phyloP scores from a whole-genome alignment of 768 basidiomycete genomes.

The Rhizopogon roseolus region DNA sequence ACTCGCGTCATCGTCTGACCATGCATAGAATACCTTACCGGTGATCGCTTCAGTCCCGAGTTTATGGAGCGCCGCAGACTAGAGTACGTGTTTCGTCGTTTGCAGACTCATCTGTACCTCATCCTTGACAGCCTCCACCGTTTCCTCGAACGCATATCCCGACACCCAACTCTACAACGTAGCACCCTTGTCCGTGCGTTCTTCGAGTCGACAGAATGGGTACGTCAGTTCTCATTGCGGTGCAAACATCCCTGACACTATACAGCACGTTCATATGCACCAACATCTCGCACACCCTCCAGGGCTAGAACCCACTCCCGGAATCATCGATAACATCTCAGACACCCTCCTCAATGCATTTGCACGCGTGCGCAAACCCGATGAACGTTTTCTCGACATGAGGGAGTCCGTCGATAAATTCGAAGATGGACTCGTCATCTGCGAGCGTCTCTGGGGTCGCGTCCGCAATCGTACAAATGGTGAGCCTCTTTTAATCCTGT shows the following conservation, averaged over 20 bases:
- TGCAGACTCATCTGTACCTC: background rate
- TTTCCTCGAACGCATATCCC: constrained; percentile 85
- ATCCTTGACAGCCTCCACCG: constrained; percentile 67
- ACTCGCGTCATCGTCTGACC: constrained; percentile 1
- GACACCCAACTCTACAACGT: constrained; percentile 91
- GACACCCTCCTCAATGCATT: constrained; percentile 97
- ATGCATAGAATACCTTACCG: constrained; percentile 86
- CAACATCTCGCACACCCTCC: constrained; percentile 93
- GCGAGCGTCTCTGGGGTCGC: constrained; percentile 79
- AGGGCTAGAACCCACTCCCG: constrained; percentile 69
- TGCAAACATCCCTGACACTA: constrained; percentile 3
- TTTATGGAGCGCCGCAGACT: constrained; percentile 91
- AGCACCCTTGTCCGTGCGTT: constrained; percentile 90
- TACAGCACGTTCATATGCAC: constrained; percentile 93
- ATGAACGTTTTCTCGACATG: constrained; percentile 92
- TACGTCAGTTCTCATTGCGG: constrained; percentile 29
- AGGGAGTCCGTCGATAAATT: constrained; percentile 91
- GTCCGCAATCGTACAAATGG: constrained; percentile 81
- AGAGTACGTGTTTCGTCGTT: constrained; percentile 54
- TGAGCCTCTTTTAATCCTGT: constrained; percentile 43
- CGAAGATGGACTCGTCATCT: constrained; percentile 82
- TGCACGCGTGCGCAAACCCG: constrained; percentile 91
- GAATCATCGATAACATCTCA: constrained; percentile 91
- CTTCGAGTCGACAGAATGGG: constrained; percentile 99
- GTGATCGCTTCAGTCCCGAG: constrained; percentile 94